Base-by-base conservation (phyloP, 345 rosid genomes). In the Anacardium occidentale region DNA sequence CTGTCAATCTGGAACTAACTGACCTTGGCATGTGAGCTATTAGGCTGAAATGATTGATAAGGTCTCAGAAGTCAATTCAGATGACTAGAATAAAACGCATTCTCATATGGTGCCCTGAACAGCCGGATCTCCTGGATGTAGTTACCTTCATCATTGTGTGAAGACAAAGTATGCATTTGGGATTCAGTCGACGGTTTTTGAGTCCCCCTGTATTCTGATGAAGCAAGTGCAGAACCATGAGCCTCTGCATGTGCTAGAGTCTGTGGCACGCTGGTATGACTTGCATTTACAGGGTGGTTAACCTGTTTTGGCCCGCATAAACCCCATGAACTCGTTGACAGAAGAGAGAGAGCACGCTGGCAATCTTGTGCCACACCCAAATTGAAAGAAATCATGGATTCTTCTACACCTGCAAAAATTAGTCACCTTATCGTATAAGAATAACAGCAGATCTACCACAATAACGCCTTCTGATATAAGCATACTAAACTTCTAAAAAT, bases 261-360 rank as follows among this genome's bases (percentile, higher is more conserved):
- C 57, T 76, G 85, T 63, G 78, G 78, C 71, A 74, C 65, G 72
- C 15, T 72, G 29, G 77, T 53, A 53, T 74, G 74, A 50, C 62
- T 72, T 10, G 63, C n/a, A 29, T 26, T 81, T 37, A 70, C n/a
- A 44, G 85, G 68, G 77, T 77, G 82, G 68, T 79, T 78, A 67
- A 76, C 80, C 29, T 83, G 75, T 79, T 79, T 87, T 40, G 88
- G 89, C 74, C 82, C 86, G 62, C 80, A 71, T 13, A 86, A 75
- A 62, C 79, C 85, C 83, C 86, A 82, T 50, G 94, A 73, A 69
- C 83, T 87, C 61, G 86, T 87, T 94, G 98, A 94, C 98, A 94
- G 97, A 94, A 94, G 97, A 94, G 98, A 94, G 98, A 92, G 98
- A 94, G 97, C 98, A 92, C 93, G 85, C 62, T 89, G 93, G 81